These are phyloP conservation scores for Athelia sp. DNA, from an alignment of 1,284 basidiomycete genomes.

Conservation along the genomic window DNA sequence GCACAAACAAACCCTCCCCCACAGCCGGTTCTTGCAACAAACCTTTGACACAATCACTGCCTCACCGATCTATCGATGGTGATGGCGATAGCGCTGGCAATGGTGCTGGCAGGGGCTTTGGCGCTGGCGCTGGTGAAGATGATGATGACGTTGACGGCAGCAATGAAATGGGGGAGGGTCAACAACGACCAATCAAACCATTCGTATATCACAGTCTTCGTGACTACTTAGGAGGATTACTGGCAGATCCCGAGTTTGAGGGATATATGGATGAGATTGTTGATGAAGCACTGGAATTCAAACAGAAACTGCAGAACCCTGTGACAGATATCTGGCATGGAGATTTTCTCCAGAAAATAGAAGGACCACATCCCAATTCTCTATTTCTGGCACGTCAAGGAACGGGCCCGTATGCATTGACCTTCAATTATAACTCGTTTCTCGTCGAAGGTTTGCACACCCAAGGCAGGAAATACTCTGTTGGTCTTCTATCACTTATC, in stretches of 20 bases:
- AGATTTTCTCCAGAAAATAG: background rate
- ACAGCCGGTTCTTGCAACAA: conserved; percentile 4
- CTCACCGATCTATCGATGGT: conserved; percentile 7
- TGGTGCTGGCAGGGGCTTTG: background rate
- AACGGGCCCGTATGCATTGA: background rate
- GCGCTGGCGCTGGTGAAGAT: background rate
- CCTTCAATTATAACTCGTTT: background rate
- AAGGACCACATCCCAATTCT: background rate
- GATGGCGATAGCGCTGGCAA: too few species aligned
- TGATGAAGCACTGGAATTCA: conserved; percentile 7
- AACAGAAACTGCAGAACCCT: background rate
- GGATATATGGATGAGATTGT: conserved; percentile 12
- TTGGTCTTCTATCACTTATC: conserved; percentile 12
- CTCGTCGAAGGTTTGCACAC: background rate
- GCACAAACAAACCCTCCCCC: conserved; percentile 4
- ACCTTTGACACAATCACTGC: background rate
- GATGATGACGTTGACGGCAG: too few species aligned
- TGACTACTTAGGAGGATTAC: conserved; percentile 11
- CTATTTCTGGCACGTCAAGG: background rate
- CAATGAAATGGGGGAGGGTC: too few species aligned
- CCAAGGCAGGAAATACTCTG: background rate
- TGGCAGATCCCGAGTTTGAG: conserved; percentile 12
- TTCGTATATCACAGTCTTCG: conserved; percentile 11
- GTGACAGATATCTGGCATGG: background rate
- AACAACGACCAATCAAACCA: conserved; percentile 4